Evolutionary conservation across 2,329 filamentous ascomycete species (phyloP).

Genomic region (Cladorrhinum sp.): DNA sequence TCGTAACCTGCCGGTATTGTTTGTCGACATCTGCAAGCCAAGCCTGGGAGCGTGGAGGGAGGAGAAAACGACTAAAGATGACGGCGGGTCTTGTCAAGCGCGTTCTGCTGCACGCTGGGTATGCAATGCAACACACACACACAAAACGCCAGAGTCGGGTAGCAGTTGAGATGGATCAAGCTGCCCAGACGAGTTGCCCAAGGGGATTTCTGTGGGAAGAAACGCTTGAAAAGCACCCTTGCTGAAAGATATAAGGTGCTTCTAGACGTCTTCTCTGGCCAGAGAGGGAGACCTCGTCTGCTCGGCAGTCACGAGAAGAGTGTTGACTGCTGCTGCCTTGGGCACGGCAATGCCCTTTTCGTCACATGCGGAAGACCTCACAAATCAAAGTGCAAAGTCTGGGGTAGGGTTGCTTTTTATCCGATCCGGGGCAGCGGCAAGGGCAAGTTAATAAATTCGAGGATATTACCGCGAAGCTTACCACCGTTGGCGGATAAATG

Average conservation of each 20-base stretch:
- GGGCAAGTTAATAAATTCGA: conserved; percentile 20
- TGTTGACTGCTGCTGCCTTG: not conserved
- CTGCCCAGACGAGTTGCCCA: no score
- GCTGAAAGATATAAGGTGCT: not conserved
- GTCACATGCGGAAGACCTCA: no score
- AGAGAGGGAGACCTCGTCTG: not conserved
- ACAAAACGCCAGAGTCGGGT: not conserved
- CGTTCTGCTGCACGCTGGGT: not conserved
- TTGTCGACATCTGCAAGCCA: not conserved
- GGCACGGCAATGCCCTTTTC: conserved; percentile 4
- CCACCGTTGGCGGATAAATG: conserved; percentile 24
- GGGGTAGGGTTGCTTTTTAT: conserved; percentile 22
- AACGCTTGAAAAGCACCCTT: not conserved
- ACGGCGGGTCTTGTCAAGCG: not conserved
- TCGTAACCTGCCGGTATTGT: not conserved
- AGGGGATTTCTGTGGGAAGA: not conserved
- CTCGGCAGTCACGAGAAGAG: not conserved
- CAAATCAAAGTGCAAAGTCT: not conserved
- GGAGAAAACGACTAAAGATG: not conserved
- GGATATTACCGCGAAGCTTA: conserved; percentile 20
- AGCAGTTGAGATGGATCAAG: not conserved
- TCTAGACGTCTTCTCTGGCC: not conserved
- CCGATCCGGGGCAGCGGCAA: conserved; percentile 25
- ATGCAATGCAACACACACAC: not conserved
- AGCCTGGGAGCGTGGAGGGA: not conserved